These are phyloP conservation scores for Alopecurus myosuroides DNA, from an alignment of 176 grass and related monocot genomes.

Conservation along the genomic window DNA sequence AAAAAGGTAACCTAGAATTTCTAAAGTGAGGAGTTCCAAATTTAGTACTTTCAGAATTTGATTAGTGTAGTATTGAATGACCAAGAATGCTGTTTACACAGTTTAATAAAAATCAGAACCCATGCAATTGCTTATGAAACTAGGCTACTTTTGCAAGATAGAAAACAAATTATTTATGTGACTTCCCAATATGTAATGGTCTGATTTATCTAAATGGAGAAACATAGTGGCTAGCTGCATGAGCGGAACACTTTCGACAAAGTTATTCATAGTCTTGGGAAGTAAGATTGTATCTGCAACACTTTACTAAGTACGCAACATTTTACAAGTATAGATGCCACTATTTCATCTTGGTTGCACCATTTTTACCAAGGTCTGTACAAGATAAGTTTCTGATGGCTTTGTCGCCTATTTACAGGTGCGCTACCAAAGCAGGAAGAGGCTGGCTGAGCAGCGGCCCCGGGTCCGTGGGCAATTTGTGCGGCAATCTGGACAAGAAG, in stretches of 20 bases:
- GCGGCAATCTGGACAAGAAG: constrained; percentile 48
- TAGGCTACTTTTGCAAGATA: background rate
- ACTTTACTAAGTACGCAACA: background rate
- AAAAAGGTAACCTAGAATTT: constrained; percentile 60
- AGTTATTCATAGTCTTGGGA: background rate
- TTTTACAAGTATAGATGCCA: background rate
- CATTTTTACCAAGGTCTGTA: background rate
- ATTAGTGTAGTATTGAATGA: background rate
- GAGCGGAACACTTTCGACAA: background rate
- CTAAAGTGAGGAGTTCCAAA: background rate
- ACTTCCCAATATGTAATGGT: background rate
- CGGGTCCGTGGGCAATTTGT: constrained; percentile 80
- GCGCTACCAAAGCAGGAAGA: constrained; percentile 94
- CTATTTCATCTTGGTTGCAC: background rate
- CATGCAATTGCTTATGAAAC: background rate
- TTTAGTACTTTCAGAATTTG: constrained; percentile 4
- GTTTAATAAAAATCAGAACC: background rate
- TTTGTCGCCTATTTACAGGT: constrained; percentile 53
- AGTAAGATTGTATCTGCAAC: background rate
- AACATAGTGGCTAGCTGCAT: background rate
- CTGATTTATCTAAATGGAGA: background rate
- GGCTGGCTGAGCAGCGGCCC: constrained; percentile 72
- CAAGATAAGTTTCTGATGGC: constrained; percentile 38
- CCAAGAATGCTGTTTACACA: background rate
- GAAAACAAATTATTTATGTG: background rate